Evolutionary conservation across 1,284 basidiomycete genomes (phyloP).

Genomic region (Grifola frondosa): DNA sequence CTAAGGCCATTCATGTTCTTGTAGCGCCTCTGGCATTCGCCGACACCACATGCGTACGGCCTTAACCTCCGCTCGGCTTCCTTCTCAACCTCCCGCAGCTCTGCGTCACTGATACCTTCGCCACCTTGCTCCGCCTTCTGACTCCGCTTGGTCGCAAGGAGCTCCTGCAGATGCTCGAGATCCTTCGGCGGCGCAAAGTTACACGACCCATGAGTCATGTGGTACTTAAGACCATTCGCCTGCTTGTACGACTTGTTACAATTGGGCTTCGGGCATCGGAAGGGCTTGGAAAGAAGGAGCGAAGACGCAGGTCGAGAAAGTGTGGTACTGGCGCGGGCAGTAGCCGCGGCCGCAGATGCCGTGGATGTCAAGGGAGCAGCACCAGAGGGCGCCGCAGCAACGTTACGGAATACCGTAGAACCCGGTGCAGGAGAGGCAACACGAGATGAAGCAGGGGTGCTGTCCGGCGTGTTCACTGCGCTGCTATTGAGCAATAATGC

Average conservation of each 20-base stretch:
- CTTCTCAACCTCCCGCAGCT: constrained; percentile 72
- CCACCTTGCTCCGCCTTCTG: constrained; percentile 30
- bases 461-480: constrained; percentile 38
- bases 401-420: constrained; percentile 24
- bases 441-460: constrained; percentile 43
- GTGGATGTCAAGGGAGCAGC: constrained; percentile 18
- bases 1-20: constrained; percentile 97
- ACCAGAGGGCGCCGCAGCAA: constrained; percentile 21
- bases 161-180: constrained; percentile 66
- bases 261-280: constrained; percentile 94
- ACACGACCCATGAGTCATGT: constrained; percentile 92
- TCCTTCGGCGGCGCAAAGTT: constrained; percentile 87
- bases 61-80: constrained; percentile 80
- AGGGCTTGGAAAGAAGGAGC: constrained; percentile 78
- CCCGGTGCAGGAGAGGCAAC: constrained; percentile 39
- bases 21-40: constrained; percentile 91
- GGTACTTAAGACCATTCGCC: constrained; percentile 95
- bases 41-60: constrained; percentile 87
- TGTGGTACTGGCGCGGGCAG: constrained; percentile 44
- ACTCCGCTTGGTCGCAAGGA: constrained; percentile 59
- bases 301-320: constrained; percentile 52
- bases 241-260: constrained; percentile 99
- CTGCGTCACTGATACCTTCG: constrained; percentile 55
- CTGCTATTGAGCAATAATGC: constrained; percentile 54
- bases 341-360: constrained; percentile 20